These are phyloP conservation scores for Austroboletus sp. DNA, from an alignment of 1,284 basidiomycete genomes.

Conservation along the genomic window DNA sequence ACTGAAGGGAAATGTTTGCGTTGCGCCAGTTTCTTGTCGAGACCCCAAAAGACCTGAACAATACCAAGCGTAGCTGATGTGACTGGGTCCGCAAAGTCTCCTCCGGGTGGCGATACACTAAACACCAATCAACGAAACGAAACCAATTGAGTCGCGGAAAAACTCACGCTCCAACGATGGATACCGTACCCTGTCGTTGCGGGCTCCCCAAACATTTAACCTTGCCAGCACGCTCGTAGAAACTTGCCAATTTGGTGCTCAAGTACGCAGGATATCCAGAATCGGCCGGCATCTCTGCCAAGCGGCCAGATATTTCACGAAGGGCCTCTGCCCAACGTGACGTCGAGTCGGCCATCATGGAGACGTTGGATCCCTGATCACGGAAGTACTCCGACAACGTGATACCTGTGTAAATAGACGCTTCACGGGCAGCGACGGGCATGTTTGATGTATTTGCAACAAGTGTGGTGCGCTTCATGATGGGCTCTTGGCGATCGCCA, in stretches of 20 bases:
- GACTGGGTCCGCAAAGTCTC: slow-evolving; percentile 99
- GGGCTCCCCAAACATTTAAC: slow-evolving; percentile 91
- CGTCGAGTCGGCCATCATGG: slow-evolving; percentile 99
- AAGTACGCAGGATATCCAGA: slow-evolving; percentile 98
- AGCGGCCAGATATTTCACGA: slow-evolving; percentile 97
- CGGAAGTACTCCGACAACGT: slow-evolving; percentile 99
- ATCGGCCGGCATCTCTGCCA: slow-evolving; percentile 99
- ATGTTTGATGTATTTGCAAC: slow-evolving; percentile 99
- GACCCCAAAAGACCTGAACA: slow-evolving; percentile 97
- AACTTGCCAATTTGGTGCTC: slow-evolving; percentile 89
- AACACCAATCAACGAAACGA: slow-evolving; percentile 1
- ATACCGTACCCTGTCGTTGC: slow-evolving; percentile 84
- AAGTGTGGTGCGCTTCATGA: slow-evolving; percentile 99
- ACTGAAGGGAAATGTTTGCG: slow-evolving; percentile 98
- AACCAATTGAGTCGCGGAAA: neutral
- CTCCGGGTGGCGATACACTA: slow-evolving; percentile 95
- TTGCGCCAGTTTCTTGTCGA: slow-evolving; percentile 94
- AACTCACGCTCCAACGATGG: slow-evolving; percentile 95
- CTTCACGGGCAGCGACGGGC: slow-evolving; percentile 99
- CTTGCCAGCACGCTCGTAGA: slow-evolving; percentile 99
- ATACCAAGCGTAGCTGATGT: slow-evolving; percentile 96
- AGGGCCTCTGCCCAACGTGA: slow-evolving; percentile 99
- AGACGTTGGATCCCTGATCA: slow-evolving; percentile 94
- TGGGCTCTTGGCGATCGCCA: slow-evolving; percentile 91
- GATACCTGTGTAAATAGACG: slow-evolving; percentile 99